Evolutionary conservation across 495 filamentous ascomycete genomes (phyloP).

Genomic region (Elaphomyces granulatus): DNA sequence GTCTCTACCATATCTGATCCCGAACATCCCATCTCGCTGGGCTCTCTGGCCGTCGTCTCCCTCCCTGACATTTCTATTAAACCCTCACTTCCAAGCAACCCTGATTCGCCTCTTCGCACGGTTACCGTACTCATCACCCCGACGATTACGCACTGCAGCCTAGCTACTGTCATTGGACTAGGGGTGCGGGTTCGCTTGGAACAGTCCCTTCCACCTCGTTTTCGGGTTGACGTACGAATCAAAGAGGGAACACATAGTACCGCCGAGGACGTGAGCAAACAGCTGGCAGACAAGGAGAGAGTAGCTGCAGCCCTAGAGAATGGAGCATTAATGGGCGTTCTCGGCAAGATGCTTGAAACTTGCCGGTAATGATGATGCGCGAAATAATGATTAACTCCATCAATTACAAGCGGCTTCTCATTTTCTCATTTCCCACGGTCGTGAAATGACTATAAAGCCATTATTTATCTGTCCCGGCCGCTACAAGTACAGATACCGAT

Average conservation of each 20-base stretch:
- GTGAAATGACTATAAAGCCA: no score
- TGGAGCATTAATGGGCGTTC: conserved; percentile 68
- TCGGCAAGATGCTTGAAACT: conserved; percentile 86
- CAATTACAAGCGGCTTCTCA: no score
- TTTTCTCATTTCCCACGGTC: no score
- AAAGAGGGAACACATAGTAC: conserved; percentile 94
- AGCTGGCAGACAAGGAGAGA: conserved; percentile 88
- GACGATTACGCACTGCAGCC: conserved; percentile 93
- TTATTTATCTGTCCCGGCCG: no score
- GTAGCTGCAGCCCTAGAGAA: conserved; percentile 94
- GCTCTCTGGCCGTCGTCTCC: conserved; percentile 82
- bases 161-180: conserved; percentile 92
- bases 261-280: conserved; percentile 89
- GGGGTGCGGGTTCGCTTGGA: conserved; percentile 85
- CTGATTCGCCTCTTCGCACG: conserved; percentile 32
- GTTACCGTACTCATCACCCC: conserved; percentile 63
- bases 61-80: conserved; percentile 77
- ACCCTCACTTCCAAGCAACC: conserved; percentile 40
- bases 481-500: no score
- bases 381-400: no score
- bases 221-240: conserved; percentile 82
- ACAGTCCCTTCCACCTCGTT: conserved; percentile 81
- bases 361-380: conserved; percentile 49
- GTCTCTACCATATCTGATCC: conserved; percentile 90
- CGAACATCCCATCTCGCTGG: conserved; percentile 87